These are phyloP conservation scores for Arxiozyma bovina DNA, from an alignment of 1,139 yeast genomes.

Conservation along the genomic window DNA sequence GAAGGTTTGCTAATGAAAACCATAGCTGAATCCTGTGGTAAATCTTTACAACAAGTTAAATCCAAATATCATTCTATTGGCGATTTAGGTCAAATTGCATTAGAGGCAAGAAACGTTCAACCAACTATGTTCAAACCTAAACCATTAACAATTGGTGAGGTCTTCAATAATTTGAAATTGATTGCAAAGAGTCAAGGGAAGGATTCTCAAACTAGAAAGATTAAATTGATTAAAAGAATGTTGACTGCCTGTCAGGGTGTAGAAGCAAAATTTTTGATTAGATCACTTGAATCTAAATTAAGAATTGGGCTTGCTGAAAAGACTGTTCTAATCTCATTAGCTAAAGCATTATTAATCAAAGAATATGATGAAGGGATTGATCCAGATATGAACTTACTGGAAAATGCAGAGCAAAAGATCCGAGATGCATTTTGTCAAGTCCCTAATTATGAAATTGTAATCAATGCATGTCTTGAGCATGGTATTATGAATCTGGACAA, in stretches of 20 bases:
- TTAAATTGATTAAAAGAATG: constrained; percentile 69
- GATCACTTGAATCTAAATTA: constrained; percentile 87
- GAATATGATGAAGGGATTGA: constrained; percentile 35
- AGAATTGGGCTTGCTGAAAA: constrained; percentile 93
- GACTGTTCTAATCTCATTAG: constrained; percentile 72
- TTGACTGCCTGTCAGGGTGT: constrained; percentile 78
- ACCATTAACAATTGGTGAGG: constrained; percentile 62
- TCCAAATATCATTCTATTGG: constrained; percentile 72
- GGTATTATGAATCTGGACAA: constrained; percentile 62
- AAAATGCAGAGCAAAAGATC: constrained; percentile 65
- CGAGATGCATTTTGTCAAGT: constrained; percentile 82
- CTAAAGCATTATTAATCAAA: constrained; percentile 68
- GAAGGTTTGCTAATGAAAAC: constrained; percentile 84
- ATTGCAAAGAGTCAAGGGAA: constrained; percentile 80
- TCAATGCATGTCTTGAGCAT: constrained; percentile 52
- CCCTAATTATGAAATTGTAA: constrained; percentile 82
- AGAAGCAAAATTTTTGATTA: constrained; percentile 82
- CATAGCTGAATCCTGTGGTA: constrained; percentile 82
- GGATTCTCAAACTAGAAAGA: constrained; percentile 71
- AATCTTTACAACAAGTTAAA: constrained; percentile 61
- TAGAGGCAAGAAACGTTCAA: constrained; percentile 72
- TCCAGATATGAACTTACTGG: constrained; percentile 33
- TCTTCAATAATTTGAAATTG: constrained; percentile 61
- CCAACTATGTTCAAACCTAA: constrained; percentile 91
- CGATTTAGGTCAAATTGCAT: constrained; percentile 86